Evolutionary conservation across 176 grass and related monocot species (phyloP), one percentile per base, ranked within the genome.

Genomic region (Oryza meridionalis): DNA sequence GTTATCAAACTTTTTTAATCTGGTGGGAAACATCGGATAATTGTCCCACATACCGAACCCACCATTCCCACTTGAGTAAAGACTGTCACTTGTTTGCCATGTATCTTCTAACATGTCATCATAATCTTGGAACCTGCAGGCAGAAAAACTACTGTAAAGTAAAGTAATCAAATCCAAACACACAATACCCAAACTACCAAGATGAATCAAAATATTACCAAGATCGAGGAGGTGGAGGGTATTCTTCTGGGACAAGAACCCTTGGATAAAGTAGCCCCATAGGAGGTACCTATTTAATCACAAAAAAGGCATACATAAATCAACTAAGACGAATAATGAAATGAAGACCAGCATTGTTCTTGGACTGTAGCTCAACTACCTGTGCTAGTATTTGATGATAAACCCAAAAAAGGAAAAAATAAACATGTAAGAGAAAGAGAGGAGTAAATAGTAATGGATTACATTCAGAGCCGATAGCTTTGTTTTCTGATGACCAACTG

Each of bases 91-190:
- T 86, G 86, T 91, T 87, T 97, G 86, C 88, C 84, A 93, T 51
- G 93, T 91, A 84, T 98, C 96, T 90, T 98, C 96, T 46, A 98
- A 69, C 96, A 98, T 95, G 84, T 98, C 96, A 76, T 98, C 96
- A 80, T 85, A 95, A 88, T 98, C 93, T 66, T 90, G 89, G 84
- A 98, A 98, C 96, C 96, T 98, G 74, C 12, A 33, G 76, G 84
- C 26, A 73, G 82, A 74, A 25, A 80, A 62, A 74, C 24, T 77
- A 29, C 27, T 80, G 40, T 79, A 29, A 43, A 73, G 43, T 70
- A 77, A 42, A 73, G 43, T 70, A 77, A 42, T 50, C 27, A 37
- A 80, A 88, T 67, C 21, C 42, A 12, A 88, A 49, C 46, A 65
- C 13, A 35, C 29, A 85, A 85, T 77, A 64, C 58, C 16, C 19